Evolutionary conservation across 257 asterid species (phyloP), one percentile per base, ranked within the genome.

Genomic region (Solanum boliviense): DNA sequence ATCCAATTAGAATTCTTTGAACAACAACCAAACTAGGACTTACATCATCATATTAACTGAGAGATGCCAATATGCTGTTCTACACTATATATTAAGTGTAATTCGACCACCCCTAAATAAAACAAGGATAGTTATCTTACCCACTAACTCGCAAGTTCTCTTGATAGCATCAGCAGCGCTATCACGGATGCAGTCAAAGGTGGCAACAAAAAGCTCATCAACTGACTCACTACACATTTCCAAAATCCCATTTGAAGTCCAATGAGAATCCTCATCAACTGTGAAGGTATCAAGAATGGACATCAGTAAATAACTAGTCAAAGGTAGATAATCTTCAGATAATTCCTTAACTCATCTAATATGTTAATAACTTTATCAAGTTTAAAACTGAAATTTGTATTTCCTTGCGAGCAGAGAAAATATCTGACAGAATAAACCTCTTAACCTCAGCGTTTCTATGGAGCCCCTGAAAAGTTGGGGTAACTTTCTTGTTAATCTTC

Each of bases 191-290:
- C 98, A 94, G 88, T 97, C 98, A 90, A 97, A 92, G 36, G 99
- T 97, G 79, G 99, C 99, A 84, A 92, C 96, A 62, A 96, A 96
- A 87, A 97, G 98, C 92, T 96, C 99, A 89, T 95, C 95, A 89
- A 95, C 95, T 86, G 99, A 91, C 90, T 97, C 98, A 73, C 87
- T 90, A 86, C 89, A 70, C 86, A 87, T 87, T 91, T 92, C 93
- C 74, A 89, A 62, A 84, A 86, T 83, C 90, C 94, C 88, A 87
- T 93, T 93, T 72, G 86, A 89, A 87, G 91, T 88, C 88, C 86
- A 92, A 23, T 90, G 86, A 86, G 89, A 82, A 20, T 86, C 86
- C 76, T 90, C 93, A 89, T 89, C 91, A 46, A 94, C 98, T 94
- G 83, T 74, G 95, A 91, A 92, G 86, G 87, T 48, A 87, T 88